Evolutionary conservation across 139 green algal genomes (phyloP).

Genomic region (Auxenochlorella protothecoides): DNA sequence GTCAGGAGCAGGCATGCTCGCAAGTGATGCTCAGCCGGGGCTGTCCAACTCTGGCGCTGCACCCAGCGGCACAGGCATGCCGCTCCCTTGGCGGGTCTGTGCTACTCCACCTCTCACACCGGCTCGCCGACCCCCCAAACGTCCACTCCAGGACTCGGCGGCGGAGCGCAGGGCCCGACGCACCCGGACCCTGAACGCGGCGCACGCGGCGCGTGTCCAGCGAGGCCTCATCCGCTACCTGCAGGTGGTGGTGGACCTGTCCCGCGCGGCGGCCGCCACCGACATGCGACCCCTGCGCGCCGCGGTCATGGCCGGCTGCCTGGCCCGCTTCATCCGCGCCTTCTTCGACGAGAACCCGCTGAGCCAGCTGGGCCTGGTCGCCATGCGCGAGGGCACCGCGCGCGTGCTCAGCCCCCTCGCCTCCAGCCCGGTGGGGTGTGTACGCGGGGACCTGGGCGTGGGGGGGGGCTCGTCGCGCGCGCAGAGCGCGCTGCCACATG

Average conservation of each 20-base stretch:
- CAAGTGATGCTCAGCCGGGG: too few species aligned
- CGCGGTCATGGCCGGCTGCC: slow-evolving; percentile 43
- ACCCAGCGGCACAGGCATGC: too few species aligned
- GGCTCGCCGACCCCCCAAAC: background rate
- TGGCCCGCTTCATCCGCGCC: slow-evolving; percentile 64
- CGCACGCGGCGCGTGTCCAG: slow-evolving; percentile 53
- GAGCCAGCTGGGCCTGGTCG: slow-evolving; percentile 75
- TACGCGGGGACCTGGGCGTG: background rate
- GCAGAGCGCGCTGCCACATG: too few species aligned
- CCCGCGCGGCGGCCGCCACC: slow-evolving; percentile 38
- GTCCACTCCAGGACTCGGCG: slow-evolving; percentile 39
- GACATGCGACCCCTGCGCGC: slow-evolving; percentile 77
- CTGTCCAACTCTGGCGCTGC: too few species aligned
- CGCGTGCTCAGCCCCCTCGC: slow-evolving; percentile 64
- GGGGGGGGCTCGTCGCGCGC: background rate
- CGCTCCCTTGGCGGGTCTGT: too few species aligned
- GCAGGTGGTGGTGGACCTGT: slow-evolving; percentile 70
- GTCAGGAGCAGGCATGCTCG: too few species aligned
- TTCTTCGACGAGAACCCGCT: slow-evolving; percentile 97
- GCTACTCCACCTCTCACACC: too few species aligned
- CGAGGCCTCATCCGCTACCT: slow-evolving; percentile 88
- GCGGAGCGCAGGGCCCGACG: slow-evolving; percentile 54
- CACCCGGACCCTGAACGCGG: slow-evolving; percentile 37
- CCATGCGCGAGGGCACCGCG: slow-evolving; percentile 71
- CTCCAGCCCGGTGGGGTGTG: slow-evolving; percentile 38